Evolutionary conservation across 257 asterid genomes (phyloP), one percentile per base, ranked within the genome.

Genomic region (Solanum sejunctum): DNA sequence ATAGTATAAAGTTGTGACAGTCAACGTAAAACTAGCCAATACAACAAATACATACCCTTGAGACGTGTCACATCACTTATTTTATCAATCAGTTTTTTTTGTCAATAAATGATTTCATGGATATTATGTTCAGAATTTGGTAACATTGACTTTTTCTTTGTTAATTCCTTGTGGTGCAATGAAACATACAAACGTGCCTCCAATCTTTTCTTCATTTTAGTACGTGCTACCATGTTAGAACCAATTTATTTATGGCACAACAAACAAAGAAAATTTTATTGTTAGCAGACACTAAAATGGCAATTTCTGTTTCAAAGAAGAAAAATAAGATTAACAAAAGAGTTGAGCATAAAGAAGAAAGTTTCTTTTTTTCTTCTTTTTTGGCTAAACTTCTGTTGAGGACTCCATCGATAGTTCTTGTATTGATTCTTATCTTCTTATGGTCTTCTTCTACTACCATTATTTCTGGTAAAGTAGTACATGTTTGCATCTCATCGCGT

Each of bases 371-470:
- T 71, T 86, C 86, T 18, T 84, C 82, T 9, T 51, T 89, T 23
- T 66, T 90, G 12, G 91, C 91, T 7, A 92, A 84, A 77, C 23
- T 79, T 20, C 12, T 91, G 45, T 71, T 78, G 26, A 85, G 90
- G n/a, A 67, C 91, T 21, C 95, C 96, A 10, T 23, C 85, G 36
- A 88, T 87, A 15, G 10, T 92, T 58, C 61, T 90, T 51, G 15
- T 90, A 54, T 84, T 92, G 83, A 85, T 84, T 83, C 87, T 94
- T 21, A 89, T 93, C 80, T 92, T 85, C 83, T 81, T 94, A 51
- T 94, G 95, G 95, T 89, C 93, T 47, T 88, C 93, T 84, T 87
- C 94, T 18, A 88, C 95, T 21, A 85, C 93, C 80, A 71, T 92
- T 61, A 45, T 94, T 81, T 90, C 97, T 0, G 92, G 92, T 15